Percentiles rank a stretch among this genome's conserved stretches.
Conservation (phyloP, 345 rosid genomes). For the Dimocarpus longan region DNA sequence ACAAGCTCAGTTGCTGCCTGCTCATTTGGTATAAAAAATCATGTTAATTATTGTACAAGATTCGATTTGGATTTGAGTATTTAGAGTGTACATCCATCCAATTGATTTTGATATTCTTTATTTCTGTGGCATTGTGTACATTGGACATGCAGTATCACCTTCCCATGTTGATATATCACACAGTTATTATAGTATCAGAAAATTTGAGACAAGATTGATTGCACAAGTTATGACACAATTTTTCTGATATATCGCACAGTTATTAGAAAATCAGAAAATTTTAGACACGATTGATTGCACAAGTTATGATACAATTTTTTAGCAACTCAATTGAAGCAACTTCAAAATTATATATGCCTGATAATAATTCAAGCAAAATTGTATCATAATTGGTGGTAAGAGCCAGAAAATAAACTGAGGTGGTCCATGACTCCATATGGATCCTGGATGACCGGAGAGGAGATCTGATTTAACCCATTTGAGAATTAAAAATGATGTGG, state of each 20-base stretch:
- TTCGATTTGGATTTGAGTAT: neutral
- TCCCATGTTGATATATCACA: neutral
- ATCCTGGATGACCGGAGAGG: neutral
- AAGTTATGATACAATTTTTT: neutral
- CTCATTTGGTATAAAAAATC: conserved; percentile 12
- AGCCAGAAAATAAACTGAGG: too few species aligned
- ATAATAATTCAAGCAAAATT: too few species aligned
- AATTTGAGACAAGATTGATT: neutral
- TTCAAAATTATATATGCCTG: too few species aligned
- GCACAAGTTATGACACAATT: neutral
- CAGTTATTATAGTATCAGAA: neutral
- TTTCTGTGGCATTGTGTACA: too few species aligned
- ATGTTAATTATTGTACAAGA: neutral
- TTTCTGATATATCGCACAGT: too few species aligned
- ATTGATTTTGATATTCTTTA: too few species aligned
- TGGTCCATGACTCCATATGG: too few species aligned
- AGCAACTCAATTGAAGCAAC: neutral
- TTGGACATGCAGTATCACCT: neutral
- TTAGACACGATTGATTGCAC: neutral
- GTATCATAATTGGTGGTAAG: too few species aligned
- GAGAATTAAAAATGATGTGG: neutral
- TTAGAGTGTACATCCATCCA: too few species aligned
- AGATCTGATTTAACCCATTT: neutral
- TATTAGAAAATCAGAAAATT: too few species aligned
- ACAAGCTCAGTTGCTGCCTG: too few species aligned